A percentile compares a stretch with the other conserved stretches of the same genome.
phyloP scores from a whole-genome alignment of 1,139 yeast species.

The Candida tropicalis region DNA sequence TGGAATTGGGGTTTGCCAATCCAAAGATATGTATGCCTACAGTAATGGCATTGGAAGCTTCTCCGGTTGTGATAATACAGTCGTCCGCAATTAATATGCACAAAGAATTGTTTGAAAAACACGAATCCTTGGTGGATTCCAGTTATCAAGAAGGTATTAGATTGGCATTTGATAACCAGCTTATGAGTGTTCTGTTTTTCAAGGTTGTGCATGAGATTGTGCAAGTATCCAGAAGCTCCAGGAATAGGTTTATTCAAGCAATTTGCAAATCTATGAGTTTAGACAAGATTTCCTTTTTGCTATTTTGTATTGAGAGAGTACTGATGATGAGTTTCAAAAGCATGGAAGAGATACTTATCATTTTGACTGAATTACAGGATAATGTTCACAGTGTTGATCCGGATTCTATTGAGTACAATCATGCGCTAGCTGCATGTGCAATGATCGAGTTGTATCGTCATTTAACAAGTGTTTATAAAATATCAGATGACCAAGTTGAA shows the following conservation, averaged over 20 bases:
- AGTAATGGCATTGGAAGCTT: slow-evolving; percentile 67
- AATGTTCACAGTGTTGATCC: slow-evolving; percentile 32
- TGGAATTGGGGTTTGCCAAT: slow-evolving; percentile 69
- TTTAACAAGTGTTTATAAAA: slow-evolving; percentile 24
- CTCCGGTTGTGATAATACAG: slow-evolving; percentile 46
- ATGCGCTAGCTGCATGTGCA: slow-evolving; percentile 12
- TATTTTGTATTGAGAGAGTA: slow-evolving; percentile 21
- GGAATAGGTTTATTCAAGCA: slow-evolving; percentile 46
- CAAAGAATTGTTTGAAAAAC: slow-evolving; percentile 57
- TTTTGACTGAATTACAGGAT: slow-evolving; percentile 20
- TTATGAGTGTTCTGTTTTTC: slow-evolving; percentile 26
- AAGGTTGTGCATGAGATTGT: slow-evolving; percentile 45
- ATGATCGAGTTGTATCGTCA: slow-evolving; percentile 25
- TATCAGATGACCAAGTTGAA: slow-evolving; percentile 21
- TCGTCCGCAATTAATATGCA: slow-evolving; percentile 56
- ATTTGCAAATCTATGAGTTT: slow-evolving; percentile 28
- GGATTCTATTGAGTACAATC: slow-evolving; percentile 28
- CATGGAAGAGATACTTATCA: slow-evolving; percentile 40
- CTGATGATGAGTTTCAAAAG: slow-evolving; percentile 37
- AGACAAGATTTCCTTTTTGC: slow-evolving; percentile 11
- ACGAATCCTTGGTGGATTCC: slow-evolving; percentile 70
- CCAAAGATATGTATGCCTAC: slow-evolving; percentile 73
- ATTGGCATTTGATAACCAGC: slow-evolving; percentile 51
- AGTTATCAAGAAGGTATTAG: slow-evolving; percentile 67
- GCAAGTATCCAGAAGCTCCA: slow-evolving; percentile 35